Evolutionary conservation across 108 stramenopile genomes (phyloP), one percentile per base, ranked within the genome.

Genomic region (Nitzschia putrida): DNA sequence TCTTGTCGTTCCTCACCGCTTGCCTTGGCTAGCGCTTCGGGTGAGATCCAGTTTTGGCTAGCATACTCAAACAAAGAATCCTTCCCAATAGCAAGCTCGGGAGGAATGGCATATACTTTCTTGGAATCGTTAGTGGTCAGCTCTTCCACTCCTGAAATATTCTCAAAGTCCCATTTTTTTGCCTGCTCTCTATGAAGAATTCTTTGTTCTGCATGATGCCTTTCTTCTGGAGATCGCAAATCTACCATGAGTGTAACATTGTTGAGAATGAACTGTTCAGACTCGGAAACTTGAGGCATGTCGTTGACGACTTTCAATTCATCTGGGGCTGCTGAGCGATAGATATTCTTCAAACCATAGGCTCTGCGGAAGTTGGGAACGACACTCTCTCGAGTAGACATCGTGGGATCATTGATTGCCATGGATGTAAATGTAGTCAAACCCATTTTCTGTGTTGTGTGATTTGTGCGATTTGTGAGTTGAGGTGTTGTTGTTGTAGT

Each of bases 211-310:
- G 61, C n/a, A 63, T 11, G 3, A 22, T 45, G 38, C 0, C 61
- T 23, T 47, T 63, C 61, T 10, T 63, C 43, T 4, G 18, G 23
- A 1, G n/a, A 13, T 12, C 61, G 61, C 37, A 63, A 43, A 47
- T 63, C 61, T 23, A 63, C 23, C 9, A 63, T 63, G 21, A 63
- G 42, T 18, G 37, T 38, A 1, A 24, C 61, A 20, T 63, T 8
- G 2, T 45, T 63, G 3, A 63, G 24, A 63, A 63, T 63, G 37
- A 63, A 45, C 6, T 23, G 42, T 38, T 63, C 61, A 1, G 44
- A 22, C 8, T 45, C 21, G 16, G 43, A 14, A 23, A 8, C 3
- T 2, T 45, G 4, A 18, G 47, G 47, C 14, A 16, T 3, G 18
- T 49, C 18, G 4, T 18, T 16, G 18, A 3, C 14, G 14, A 18